Conservation (phyloP, 257 asterid genomes). For the Solanum tacnaense region DNA sequence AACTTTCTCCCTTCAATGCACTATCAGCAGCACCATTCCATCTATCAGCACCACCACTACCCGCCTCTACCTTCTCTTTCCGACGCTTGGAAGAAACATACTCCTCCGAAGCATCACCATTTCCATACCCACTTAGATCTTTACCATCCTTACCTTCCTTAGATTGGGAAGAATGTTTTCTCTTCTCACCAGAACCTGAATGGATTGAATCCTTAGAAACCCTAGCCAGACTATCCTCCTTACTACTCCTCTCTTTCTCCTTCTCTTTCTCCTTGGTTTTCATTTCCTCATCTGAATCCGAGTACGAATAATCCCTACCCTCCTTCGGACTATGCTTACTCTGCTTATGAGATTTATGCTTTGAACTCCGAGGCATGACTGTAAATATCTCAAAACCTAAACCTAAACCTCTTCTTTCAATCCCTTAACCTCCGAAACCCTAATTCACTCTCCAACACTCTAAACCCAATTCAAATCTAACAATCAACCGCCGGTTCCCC, state of each 20-base stretch:
- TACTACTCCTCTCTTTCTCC: conserved; percentile 38
- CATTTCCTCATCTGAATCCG: conserved; percentile 78
- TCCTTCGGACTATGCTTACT: conserved; percentile 75
- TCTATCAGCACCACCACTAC: conserved; percentile 47
- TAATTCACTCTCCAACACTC: conserved; percentile 13
- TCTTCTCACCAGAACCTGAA: conserved; percentile 75
- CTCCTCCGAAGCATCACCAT: conserved; percentile 66
- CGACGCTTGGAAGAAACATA: conserved; percentile 65
- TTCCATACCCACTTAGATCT: conserved; percentile 49
- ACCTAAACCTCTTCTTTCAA: not conserved
- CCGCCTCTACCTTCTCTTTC: conserved; percentile 49
- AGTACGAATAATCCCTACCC: conserved; percentile 61
- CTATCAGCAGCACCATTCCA: conserved; percentile 72
- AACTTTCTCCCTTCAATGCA: conserved; percentile 38
- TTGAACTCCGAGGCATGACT: conserved; percentile 82
- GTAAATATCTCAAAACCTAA: conserved; percentile 1
- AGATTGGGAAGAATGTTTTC: conserved; percentile 48
- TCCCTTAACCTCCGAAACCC: conserved; percentile 40
- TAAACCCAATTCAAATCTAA: conserved; percentile 11
- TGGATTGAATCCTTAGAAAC: conserved; percentile 36
- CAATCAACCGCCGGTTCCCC: not conserved
- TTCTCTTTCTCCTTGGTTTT: conserved; percentile 49
- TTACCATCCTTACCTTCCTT: conserved; percentile 54
- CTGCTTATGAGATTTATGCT: conserved; percentile 85
- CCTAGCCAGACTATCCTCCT: conserved; percentile 43